These are phyloP conservation scores for Termitomyces eurrhizus DNA, from an alignment of 768 basidiomycete species.

Conservation along the genomic window DNA sequence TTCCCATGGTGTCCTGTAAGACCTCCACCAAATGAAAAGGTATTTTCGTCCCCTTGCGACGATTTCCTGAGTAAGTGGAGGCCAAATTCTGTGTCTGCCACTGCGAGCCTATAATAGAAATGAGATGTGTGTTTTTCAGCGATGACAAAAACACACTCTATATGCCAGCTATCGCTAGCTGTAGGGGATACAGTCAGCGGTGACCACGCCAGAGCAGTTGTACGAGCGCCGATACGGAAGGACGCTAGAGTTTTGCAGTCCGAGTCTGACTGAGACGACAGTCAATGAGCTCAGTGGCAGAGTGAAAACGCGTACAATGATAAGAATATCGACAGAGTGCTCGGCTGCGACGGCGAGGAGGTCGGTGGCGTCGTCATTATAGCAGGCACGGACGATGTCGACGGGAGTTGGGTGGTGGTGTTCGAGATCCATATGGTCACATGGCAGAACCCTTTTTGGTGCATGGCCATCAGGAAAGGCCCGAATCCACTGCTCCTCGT, in stretches of 20 bases:
- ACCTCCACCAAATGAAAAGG: slow-evolving; percentile 75
- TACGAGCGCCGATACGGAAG: slow-evolving; percentile 67
- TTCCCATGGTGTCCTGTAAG: slow-evolving; percentile 78
- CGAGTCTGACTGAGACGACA: slow-evolving; percentile 33
- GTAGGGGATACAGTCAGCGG: slow-evolving; percentile 65
- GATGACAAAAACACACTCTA: slow-evolving; percentile 51
- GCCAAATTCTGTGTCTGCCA: slow-evolving; percentile 65
- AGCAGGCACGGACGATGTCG: slow-evolving; percentile 58
- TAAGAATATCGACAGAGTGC: slow-evolving; percentile 67
- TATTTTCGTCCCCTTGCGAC: slow-evolving; percentile 39
- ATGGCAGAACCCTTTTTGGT: slow-evolving; percentile 6
- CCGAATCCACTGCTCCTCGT: slow-evolving; percentile 66
- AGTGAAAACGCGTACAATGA: slow-evolving; percentile 43
- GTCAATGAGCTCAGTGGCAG: slow-evolving; percentile 1
- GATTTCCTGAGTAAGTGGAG: slow-evolving; percentile 67
- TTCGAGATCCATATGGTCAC: slow-evolving; percentile 49
- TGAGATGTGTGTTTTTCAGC: not conserved
- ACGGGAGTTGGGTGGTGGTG: slow-evolving; percentile 60
- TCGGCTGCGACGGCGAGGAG: slow-evolving; percentile 72
- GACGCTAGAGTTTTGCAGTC: slow-evolving; percentile 54
- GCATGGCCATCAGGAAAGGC: slow-evolving; percentile 27
- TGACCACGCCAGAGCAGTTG: slow-evolving; percentile 80
- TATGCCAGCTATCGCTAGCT: slow-evolving; percentile 57
- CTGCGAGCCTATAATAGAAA: slow-evolving; percentile 49
- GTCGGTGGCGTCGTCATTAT: slow-evolving; percentile 60